These are phyloP conservation scores for Brettanomyces custersianus DNA, from an alignment of 805 yeast genomes.

Conservation along the genomic window DNA sequence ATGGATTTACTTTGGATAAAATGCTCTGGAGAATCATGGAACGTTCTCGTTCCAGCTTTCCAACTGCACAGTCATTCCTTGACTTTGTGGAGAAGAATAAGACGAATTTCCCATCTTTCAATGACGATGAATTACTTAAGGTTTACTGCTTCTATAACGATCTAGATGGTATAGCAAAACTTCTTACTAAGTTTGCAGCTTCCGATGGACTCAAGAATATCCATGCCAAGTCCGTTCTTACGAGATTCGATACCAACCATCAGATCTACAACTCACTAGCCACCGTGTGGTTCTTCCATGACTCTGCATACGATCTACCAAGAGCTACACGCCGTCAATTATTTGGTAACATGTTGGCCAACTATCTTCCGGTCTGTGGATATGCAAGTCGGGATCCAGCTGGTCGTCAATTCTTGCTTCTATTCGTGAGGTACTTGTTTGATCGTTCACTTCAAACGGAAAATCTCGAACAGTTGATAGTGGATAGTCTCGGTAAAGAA, in stretches of 20 bases:
- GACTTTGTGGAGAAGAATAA: conserved; percentile 1
- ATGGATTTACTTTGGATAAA: neutral
- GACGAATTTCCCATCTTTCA: neutral
- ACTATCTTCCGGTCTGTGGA: neutral
- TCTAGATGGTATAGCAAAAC: neutral
- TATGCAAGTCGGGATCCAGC: neutral
- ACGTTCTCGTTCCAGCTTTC: neutral
- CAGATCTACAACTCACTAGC: conserved; percentile 1
- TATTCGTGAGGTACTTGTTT: neutral
- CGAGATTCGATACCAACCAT: neutral
- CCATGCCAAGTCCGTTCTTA: neutral
- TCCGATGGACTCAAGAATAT: neutral
- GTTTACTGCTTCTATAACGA: conserved; percentile 1
- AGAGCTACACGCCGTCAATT: neutral
- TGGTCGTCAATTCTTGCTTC: neutral
- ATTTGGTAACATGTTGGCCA: neutral
- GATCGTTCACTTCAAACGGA: neutral
- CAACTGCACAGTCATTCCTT: neutral
- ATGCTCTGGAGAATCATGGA: conserved; percentile 1
- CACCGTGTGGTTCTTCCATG: neutral
- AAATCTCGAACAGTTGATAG: neutral
- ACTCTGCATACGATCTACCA: neutral
- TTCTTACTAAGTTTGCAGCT: neutral
- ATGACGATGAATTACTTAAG: neutral
- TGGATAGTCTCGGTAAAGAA: neutral